These are phyloP conservation scores for Crithidia thermophila DNA, from an alignment of 208 protist species.

Conservation along the genomic window DNA sequence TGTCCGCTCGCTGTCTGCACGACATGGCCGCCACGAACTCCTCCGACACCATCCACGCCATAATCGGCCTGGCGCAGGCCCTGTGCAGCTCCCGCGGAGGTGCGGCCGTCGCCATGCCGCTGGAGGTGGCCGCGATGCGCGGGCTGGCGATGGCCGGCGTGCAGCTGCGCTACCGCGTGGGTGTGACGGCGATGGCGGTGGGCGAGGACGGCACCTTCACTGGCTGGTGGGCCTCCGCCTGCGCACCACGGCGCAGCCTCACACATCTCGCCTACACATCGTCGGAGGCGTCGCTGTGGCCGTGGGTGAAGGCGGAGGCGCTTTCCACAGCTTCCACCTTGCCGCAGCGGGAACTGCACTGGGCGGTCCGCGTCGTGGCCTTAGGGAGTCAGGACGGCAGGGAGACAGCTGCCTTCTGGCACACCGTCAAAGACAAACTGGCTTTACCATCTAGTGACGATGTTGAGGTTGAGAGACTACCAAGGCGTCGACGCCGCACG, in stretches of 20 bases:
- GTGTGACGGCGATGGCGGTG: neutral
- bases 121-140: slow-evolving; percentile 8
- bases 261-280: neutral
- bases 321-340: neutral
- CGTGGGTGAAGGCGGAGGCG: slow-evolving; percentile 14
- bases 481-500: no score
- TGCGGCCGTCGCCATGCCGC: neutral
- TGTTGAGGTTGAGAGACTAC: neutral
- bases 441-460: no score
- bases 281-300: slow-evolving; percentile 12
- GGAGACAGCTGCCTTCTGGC: slow-evolving; percentile 3
- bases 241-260: neutral
- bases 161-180: slow-evolving; percentile 4
- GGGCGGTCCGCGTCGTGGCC: slow-evolving; percentile 17
- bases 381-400: slow-evolving; percentile 11
- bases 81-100: neutral
- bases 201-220: neutral
- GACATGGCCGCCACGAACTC: slow-evolving; percentile 26
- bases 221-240: slow-evolving; percentile 8
- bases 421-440: neutral
- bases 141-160: slow-evolving; percentile 1
- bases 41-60: neutral
- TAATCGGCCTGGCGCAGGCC: neutral
- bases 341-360: slow-evolving; percentile 10
- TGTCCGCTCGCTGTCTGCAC: slow-evolving; percentile 5